Evolutionary conservation across 2,329 filamentous ascomycete genomes (phyloP), one percentile per base, ranked within the genome.

Genomic region (Huntiella savannae): DNA sequence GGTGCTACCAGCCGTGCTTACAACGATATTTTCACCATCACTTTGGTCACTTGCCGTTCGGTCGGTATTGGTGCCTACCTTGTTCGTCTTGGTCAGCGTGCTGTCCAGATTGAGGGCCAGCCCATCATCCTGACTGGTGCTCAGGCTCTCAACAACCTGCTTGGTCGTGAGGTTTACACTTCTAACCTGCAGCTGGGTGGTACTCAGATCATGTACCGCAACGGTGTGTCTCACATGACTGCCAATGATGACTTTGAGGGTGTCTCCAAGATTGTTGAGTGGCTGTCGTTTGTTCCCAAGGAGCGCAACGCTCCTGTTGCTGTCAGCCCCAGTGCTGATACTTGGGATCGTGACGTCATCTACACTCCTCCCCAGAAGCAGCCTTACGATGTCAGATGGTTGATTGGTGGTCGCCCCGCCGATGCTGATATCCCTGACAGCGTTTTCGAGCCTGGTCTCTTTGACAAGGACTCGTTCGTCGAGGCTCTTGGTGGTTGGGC

Each of bases 121-220:
- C 91, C 91, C 35, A 98, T 98, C 62, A 98, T 98, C 58, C 76
- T 98, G 52, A 98, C 91, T 57, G 91, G 91, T 74, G 91, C 91
- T 42, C 84, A 85, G 53, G 91, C 91, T 50, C 81, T 98, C 62
- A 98, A 98, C 77, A 98, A 96, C 69, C 72, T 98, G 57, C 77
- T 98, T 51, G 91, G 91, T 58, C 86, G 92, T 55, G 91, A 98
- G 65, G 88, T 98, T 28, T 98, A 98, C 69, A 95, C 91, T 17
- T 96, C 91, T 51, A 98, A 98, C 73, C 67, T 98, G 59, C 91
- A 98, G 70, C 84, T 98, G 53, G 91, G 91, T 77, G 91, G 91
- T 56, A 98, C 91, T n/a, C 91, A 98, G 66, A 98, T 98, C 73
- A 98, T 98, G 91, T 96, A 98, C 77, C 87, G 84, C 68, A 98